A percentile compares a stretch with the other conserved stretches of the same genome.
Evolutionary conservation across 805 yeast genomes (phyloP).

Genomic region (Candida sphagnicola): DNA sequence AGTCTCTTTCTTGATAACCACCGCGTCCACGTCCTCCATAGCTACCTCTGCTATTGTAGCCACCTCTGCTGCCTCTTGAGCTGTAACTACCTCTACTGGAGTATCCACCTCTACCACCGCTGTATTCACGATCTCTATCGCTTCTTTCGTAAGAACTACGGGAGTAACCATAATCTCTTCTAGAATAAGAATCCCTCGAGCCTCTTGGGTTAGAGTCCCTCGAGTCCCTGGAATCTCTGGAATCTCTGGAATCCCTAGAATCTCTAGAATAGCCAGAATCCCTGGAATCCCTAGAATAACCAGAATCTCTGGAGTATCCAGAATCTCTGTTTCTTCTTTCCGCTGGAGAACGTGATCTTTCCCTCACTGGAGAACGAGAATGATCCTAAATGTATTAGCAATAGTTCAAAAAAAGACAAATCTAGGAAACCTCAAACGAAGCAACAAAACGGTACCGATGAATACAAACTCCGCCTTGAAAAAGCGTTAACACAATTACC

Average conservation of each 20-base stretch:
- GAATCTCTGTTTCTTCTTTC: constrained; percentile 21
- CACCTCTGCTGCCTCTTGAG: constrained; percentile 18
- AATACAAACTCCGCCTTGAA: constrained; percentile 1
- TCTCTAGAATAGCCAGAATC: constrained; percentile 13
- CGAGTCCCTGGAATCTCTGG: constrained; percentile 12
- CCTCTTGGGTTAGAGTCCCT: constrained; percentile 4
- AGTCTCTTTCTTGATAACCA: constrained; percentile 10
- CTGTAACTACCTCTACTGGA: constrained; percentile 14
- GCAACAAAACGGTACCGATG: constrained; percentile 2
- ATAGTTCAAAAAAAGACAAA: not conserved
- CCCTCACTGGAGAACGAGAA: constrained; percentile 29
- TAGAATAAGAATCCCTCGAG: constrained; percentile 9
- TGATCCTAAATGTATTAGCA: constrained; percentile 32
- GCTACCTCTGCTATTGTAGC: constrained; percentile 13
- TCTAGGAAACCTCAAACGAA: not conserved
- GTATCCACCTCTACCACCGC: constrained; percentile 20
- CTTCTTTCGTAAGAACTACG: constrained; percentile 18
- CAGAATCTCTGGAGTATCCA: constrained; percentile 12
- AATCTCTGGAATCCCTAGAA: constrained; percentile 8
- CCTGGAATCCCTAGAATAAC: constrained; percentile 12
- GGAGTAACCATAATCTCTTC: constrained; percentile 30
- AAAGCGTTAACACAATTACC: not conserved
- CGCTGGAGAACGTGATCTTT: constrained; percentile 35
- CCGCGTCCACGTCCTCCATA: constrained; percentile 14
- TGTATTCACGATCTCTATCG: constrained; percentile 17